Base-by-base conservation (phyloP, 148 eudicot genomes). In the Suaeda aralocaspica region DNA sequence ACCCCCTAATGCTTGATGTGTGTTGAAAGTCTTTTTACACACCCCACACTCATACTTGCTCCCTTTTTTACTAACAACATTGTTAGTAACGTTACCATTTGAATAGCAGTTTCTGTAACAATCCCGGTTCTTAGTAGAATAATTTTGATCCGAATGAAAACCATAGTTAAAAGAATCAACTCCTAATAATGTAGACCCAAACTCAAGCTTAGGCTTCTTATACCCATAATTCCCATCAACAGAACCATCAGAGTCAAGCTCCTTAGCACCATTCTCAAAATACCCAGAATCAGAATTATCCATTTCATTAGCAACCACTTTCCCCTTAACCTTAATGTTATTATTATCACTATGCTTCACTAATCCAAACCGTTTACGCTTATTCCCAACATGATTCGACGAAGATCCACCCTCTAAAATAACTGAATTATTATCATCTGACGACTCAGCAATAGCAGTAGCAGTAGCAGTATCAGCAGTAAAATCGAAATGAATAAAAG, bases 281-380 rank as follows among this genome's bases (percentile, higher is more conserved):
- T 89, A 86, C 74, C 89, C 91, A 16, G 96, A 87, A 82, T 88
- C 89, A 42, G 96, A 92, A 80, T 83, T 78, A 42, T 87, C 96
- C 50, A 73, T 9, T 5, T 63, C 50, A 1, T 4, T 2, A 12
- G n/a, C 5, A 5, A 51, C 4, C 22, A 15, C 73, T 66, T 82
- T 74, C 60, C 62, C 52, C 22, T 1, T 61, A 51, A 42, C 41
- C 12, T 53, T 31, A 30, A 34, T 25, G 36, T 72, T 61, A 49
- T 21, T 10, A 33, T 45, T 46, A 26, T 2, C 18, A 9, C 26
- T 10, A 59, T 63, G 41, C 51, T 51, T 41, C 74, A 16, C 10
- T 21, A 63, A 24, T 13, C 6, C 16, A 67, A 77, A 70, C 64
- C 31, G 46, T 11, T 12, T 19, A n/a, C n/a, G 61, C 48, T 66